A percentile compares a stretch with the other conserved stretches of the same genome.
Conservation (phyloP, 352 stramenopile species). For the Phytopythium boreale region DNA sequence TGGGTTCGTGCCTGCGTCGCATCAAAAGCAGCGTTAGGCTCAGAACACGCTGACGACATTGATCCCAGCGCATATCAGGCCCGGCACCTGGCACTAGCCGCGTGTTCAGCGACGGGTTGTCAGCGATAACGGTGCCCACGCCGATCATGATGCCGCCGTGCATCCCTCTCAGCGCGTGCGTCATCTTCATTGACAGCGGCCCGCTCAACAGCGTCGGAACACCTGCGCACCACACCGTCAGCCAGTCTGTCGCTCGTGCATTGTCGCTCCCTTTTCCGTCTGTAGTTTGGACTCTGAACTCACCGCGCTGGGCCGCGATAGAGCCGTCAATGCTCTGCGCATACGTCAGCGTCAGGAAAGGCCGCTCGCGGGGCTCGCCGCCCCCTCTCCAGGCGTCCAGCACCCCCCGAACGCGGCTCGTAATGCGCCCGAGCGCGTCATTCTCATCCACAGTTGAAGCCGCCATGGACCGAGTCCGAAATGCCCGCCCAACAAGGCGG, state of each 20-base stretch:
- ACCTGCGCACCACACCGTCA: slow-evolving; percentile 19
- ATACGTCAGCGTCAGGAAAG: slow-evolving; percentile 84
- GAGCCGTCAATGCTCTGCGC: slow-evolving; percentile 89
- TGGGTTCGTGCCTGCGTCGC: slow-evolving; percentile 47
- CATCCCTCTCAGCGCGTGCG: slow-evolving; percentile 77
- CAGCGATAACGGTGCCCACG: slow-evolving; percentile 76
- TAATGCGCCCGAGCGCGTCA: slow-evolving; percentile 22
- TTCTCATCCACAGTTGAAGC: not conserved
- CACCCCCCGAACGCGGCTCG: slow-evolving; percentile 22
- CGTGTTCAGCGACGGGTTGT: slow-evolving; percentile 87
- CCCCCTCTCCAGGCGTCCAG: slow-evolving; percentile 17
- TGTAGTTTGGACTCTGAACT: too few relatives aligned
- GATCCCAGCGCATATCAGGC: not conserved
- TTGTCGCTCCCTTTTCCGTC: not conserved
- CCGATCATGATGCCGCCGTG: slow-evolving; percentile 89
- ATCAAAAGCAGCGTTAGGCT: not conserved
- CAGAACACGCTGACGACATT: not conserved
- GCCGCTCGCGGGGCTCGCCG: slow-evolving; percentile 9
- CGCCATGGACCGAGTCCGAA: not conserved
- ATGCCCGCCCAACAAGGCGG: too few relatives aligned
- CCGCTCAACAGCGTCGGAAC: slow-evolving; percentile 72
- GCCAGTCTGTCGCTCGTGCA: not conserved
- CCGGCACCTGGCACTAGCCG: slow-evolving; percentile 51
- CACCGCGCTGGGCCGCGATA: slow-evolving; percentile 62
- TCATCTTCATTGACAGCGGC: slow-evolving; percentile 79